Base-by-base conservation (phyloP, 495 filamentous ascomycete species). In the Tricharina praecox region DNA sequence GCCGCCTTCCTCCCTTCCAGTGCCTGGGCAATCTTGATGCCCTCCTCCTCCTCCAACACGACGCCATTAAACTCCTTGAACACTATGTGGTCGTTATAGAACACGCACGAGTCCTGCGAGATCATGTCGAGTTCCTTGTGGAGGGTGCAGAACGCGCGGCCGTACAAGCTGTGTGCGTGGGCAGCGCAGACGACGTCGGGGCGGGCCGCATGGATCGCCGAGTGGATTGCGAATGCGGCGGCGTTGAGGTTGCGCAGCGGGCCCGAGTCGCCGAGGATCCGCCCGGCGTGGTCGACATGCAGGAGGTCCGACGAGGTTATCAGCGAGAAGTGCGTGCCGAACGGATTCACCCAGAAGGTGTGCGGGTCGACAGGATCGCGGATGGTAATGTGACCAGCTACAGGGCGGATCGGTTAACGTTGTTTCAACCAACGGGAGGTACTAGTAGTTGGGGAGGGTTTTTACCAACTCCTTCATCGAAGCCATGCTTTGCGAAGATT, bases 281-380 rank as follows among this genome's bases (percentile, higher is more conserved):
- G 62, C 2, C 81, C 82, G 0, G 64, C 54, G 38, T 77, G 67
- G 53, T 79, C 66, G 26, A 88, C 80, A 26, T 70, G 74, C 51
- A 88, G 82, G 23, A 88, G 68, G 56, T 85, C 79, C 8, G 72
- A 77, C 23, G 70, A 70, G 46, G 74, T 81, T 41, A 87, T 80
- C 46, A 77, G 60, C 18, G 71, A 73, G 63, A 84, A 86, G 0
- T 77, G 70, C 8, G 76, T 69, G 24, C 82, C 81, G 53, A 85
- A 81, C 0, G 82, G 82, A 50, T 86, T 86, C 18, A 86, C 81
- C 82, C 80, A 85, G 67, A 85, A 85, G 2, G 70, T 74, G 4
- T 59, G 56, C 0, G 77, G 74, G 28, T 82, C 75, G 10, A 84
- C 71, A 8, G 81, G 80, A 56, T 84, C 81, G 63, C 45, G 20